A percentile compares a stretch with the other conserved stretches of the same genome.
Evolutionary conservation across 2,329 filamentous ascomycete genomes (phyloP).

Genomic region (Trichoderma aggressivum): DNA sequence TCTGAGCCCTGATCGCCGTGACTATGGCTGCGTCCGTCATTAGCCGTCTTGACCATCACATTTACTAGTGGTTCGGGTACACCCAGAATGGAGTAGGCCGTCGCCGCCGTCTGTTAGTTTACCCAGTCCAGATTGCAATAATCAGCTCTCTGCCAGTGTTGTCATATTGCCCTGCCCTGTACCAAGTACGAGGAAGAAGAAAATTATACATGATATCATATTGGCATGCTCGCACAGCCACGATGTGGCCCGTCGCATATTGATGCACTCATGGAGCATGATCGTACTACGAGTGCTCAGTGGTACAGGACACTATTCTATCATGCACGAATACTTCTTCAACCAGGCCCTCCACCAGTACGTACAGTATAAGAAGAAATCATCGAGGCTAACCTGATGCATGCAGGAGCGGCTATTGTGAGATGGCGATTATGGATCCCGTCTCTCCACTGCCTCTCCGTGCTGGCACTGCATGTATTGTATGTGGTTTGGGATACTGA

Average conservation of each 20-base stretch:
- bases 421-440: background rate
- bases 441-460: background rate
- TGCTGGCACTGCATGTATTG: background rate
- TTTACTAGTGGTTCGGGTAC: background rate
- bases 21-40: conserved; percentile 5
- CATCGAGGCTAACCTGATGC: conserved; percentile 7
- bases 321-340: background rate
- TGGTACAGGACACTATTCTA: background rate
- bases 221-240: background rate
- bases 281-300: background rate
- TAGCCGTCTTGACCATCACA: conserved; percentile 3
- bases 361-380: background rate
- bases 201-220: background rate
- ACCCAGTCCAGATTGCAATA: background rate
- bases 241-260: background rate
- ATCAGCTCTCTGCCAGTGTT: background rate
- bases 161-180: background rate
- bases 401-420: conserved; percentile 7
- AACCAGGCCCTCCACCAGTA: background rate
- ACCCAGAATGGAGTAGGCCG: background rate
- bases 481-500: background rate
- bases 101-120: background rate
- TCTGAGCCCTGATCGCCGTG: background rate
- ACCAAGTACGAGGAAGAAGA: background rate
- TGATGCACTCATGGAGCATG: background rate